Evolutionary conservation across 345 rosid genomes (phyloP).

Genomic region (Syzygium grande): DNA sequence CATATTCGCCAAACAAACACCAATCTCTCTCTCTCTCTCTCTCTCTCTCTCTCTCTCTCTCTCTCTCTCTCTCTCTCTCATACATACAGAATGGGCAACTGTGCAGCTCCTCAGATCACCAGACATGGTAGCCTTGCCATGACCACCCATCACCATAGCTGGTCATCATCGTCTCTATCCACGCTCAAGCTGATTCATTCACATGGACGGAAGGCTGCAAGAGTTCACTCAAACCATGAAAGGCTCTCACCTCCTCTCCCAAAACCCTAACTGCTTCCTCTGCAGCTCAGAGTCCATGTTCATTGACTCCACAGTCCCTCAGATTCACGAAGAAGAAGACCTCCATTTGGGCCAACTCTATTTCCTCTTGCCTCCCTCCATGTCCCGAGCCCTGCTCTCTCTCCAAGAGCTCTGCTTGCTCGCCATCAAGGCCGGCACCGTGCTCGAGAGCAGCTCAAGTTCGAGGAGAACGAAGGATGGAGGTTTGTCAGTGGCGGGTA

Average conservation of each 20-base stretch:
- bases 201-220: constrained; percentile 25
- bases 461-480: background rate
- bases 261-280: constrained; percentile 27
- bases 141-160: background rate
- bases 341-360: constrained; percentile 35
- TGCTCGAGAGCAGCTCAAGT: background rate
- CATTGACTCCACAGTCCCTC: constrained; percentile 14
- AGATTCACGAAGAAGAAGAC: constrained; percentile 14
- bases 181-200: constrained; percentile 28
- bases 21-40: background rate
- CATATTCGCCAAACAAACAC: background rate
- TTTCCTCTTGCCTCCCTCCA: constrained; percentile 34
- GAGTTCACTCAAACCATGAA: constrained; percentile 24
- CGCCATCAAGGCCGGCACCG: constrained; percentile 32
- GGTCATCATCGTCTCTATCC: background rate
- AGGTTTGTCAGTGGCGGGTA: background rate
- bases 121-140: background rate
- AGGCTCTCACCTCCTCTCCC: constrained; percentile 18
- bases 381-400: constrained; percentile 12
- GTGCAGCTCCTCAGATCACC: constrained; percentile 18
- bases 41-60: background rate
- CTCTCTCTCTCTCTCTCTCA: too few relatives aligned
- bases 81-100: constrained; percentile 26
- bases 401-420: constrained; percentile 28
- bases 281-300: constrained; percentile 35